A percentile compares a stretch with the other conserved stretches of the same genome.
These are phyloP conservation scores for Pseudofabraea citricarpa DNA, from an alignment of 2,329 filamentous ascomycete genomes.

Conservation along the genomic window DNA sequence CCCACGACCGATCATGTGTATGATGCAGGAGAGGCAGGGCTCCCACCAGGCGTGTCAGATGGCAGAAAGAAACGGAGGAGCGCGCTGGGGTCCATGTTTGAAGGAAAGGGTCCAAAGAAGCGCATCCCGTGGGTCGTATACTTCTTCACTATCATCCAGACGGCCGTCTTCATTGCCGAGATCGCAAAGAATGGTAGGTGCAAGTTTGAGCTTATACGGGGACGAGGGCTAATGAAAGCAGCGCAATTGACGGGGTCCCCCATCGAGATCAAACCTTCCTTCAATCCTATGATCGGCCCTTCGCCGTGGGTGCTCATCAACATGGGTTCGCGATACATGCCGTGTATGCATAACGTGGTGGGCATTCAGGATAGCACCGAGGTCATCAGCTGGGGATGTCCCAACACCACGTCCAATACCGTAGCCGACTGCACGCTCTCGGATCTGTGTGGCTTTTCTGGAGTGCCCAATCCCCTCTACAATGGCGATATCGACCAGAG, in stretches of 20 bases:
- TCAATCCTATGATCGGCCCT: conserved; percentile 97
- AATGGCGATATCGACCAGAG: conserved; percentile 43
- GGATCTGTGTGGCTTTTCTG: conserved; percentile 78
- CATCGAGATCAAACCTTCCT: conserved; percentile 58
- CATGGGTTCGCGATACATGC: conserved; percentile 89
- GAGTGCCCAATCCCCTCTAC: conserved; percentile 55
- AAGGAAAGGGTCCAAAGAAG: conserved; percentile 11
- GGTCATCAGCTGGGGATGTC: conserved; percentile 68
- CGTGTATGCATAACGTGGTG: conserved; percentile 86
- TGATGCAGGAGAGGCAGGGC: conserved; percentile 41
- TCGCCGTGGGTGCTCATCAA: conserved; percentile 89
- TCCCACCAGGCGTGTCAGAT: conserved; percentile 20
- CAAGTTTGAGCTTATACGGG: neutral
- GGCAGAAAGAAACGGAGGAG: conserved; percentile 39
- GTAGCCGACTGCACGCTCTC: conserved; percentile 66
- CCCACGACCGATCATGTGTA: conserved; percentile 56
- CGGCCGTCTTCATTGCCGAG: conserved; percentile 85
- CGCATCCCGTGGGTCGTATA: conserved; percentile 77
- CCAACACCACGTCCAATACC: conserved; percentile 63
- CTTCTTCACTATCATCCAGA: conserved; percentile 68
- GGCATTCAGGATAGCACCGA: conserved; percentile 51
- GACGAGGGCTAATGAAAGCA: too few species aligned
- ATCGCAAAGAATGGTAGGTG: conserved; percentile 74
- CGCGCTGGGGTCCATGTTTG: conserved; percentile 53
- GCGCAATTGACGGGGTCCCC: conserved; percentile 68